Evolutionary conservation across 176 grass and related monocot species (phyloP).

Genomic region (Leersia perrieri): DNA sequence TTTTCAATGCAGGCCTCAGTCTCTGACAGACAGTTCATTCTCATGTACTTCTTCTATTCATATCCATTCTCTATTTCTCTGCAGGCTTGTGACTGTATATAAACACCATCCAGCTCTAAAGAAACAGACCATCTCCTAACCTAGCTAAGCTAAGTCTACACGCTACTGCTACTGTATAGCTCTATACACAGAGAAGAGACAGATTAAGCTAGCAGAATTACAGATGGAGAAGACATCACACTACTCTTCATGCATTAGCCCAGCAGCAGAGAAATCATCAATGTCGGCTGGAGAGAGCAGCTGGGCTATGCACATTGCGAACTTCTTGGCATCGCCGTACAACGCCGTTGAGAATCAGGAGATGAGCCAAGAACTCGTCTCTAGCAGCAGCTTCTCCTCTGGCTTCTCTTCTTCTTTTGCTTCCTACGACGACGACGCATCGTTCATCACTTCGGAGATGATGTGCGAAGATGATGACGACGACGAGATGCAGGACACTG

Average conservation of each 20-base stretch:
- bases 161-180: background rate
- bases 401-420: constrained; percentile 45
- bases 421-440: constrained; percentile 22
- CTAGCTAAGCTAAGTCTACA: background rate
- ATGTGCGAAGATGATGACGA: constrained; percentile 27
- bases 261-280: background rate
- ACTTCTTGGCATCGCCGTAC: constrained; percentile 27
- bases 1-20: background rate
- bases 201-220: background rate
- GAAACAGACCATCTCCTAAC: background rate
- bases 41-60: constrained; percentile 9
- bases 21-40: constrained; percentile 47
- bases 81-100: constrained; percentile 37
- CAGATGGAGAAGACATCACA: constrained; percentile 38
- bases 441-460: constrained; percentile 45
- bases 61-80: background rate
- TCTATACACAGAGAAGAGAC: background rate
- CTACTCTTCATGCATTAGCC: constrained; percentile 39
- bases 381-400: constrained; percentile 34
- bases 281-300: constrained; percentile 47
- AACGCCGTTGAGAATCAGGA: constrained; percentile 12
- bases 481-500: constrained; percentile 63
- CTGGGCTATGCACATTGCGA: constrained; percentile 50
- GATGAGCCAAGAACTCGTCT: background rate
- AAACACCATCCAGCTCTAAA: background rate